Evolutionary conservation across 768 basidiomycete genomes (phyloP), one percentile per base, ranked within the genome.

Genomic region (Calocybe cyanea): DNA sequence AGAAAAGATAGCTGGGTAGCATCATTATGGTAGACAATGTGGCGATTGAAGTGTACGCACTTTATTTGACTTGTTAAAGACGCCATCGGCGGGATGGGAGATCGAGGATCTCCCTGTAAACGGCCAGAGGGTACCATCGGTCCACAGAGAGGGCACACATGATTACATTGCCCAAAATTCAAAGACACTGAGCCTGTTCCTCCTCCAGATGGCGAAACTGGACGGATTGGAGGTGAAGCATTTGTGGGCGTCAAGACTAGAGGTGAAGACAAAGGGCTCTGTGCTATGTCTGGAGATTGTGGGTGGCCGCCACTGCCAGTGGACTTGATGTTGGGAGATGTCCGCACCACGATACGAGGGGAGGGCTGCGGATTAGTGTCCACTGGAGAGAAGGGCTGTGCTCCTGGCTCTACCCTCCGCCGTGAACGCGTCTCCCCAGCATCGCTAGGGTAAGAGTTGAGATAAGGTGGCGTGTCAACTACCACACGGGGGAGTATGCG

Each of bases 391-490:
- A 38, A 28, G 25, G 31, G 25, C n/a, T 10, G 20, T n/a, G 13
- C 7, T 13, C 19, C 14, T 14, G 20, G 35, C 21, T 42, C 9
- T n/a, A 7, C 18, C 37, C 14, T 23, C 33, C n/a, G n/a, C n/a
- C 21, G 31, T 15, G 38, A 35, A 5, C 18, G 35, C 17, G 39
- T 17, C 13, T 32, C 35, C 19, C 39, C 45, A n/a, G n/a, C 15
- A 17, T 52, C 55, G 41, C 40, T 49, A 20, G 55, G 53, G 35
- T 54, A 57, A 24, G 52, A 49, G 4, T 15, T 11, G 19, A 57
- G 19, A 14, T 54, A 52, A n/a, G 50, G 21, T 14, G 67, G 69
- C 4, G 66, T 66, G 39, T 57, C 58, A 24, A 67, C 62, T 30
- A 54, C 43, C 23, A 55, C 58, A 28, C 57, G 56, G 42, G 55